Evolutionary conservation across 2,329 filamentous ascomycete species (phyloP).

Genomic region (Myriosclerotinia duriaeana): DNA sequence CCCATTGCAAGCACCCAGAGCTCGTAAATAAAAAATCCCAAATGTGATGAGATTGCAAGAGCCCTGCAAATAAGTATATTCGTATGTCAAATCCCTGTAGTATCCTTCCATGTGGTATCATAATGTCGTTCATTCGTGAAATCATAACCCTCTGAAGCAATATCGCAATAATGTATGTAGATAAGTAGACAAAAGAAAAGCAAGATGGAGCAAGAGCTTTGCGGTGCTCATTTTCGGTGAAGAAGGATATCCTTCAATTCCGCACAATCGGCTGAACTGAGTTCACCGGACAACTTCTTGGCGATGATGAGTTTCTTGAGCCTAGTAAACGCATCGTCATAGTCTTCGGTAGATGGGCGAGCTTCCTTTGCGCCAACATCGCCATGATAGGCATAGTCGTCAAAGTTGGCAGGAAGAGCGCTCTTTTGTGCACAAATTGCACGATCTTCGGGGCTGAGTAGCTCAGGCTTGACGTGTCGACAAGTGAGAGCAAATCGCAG

Average conservation of each 20-base stretch:
- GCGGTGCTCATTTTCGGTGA: neutral
- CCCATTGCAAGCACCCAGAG: constrained; percentile 6
- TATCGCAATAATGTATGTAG: neutral
- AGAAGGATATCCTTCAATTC: neutral
- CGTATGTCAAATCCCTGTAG: neutral
- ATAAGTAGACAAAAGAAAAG: constrained; percentile 1
- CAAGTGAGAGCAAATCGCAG: constrained; percentile 58
- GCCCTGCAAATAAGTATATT: constrained; percentile 14
- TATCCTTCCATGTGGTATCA: constrained; percentile 5
- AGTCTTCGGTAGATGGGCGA: neutral
- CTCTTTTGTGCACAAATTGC: constrained; percentile 6
- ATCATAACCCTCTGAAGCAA: neutral
- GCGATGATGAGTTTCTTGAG: neutral
- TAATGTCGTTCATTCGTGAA: neutral
- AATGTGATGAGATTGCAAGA: constrained; percentile 3
- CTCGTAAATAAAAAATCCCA: constrained; percentile 4
- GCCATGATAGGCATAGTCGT: constrained; percentile 39
- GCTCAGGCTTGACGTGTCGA: constrained; percentile 50
- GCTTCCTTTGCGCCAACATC: constrained; percentile 29
- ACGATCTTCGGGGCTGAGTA: constrained; percentile 41
- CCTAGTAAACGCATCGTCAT: constrained; percentile 3
- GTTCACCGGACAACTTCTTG: constrained; percentile 1
- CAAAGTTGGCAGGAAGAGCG: constrained; percentile 40
- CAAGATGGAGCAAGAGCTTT: neutral
- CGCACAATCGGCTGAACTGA: neutral